Percentiles rank a stretch among this genome's conserved stretches.
phyloP scores from a whole-genome alignment of 2,329 filamentous ascomycete species.

The Ophiostoma novo-ulmi region DNA sequence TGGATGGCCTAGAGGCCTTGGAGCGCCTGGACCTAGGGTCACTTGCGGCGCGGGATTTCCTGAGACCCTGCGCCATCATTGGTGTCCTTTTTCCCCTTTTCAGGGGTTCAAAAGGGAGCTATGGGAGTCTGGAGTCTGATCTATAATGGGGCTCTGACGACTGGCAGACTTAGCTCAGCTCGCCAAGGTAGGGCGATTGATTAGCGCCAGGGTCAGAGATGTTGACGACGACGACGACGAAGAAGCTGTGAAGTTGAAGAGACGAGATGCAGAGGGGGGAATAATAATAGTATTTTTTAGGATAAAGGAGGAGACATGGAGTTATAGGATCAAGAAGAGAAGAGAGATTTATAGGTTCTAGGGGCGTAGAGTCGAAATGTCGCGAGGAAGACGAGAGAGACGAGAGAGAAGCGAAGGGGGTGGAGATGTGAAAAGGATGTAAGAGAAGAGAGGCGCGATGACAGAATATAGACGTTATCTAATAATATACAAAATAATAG shows the following conservation, averaged over 20 bases:
- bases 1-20: background rate
- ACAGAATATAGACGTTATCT: background rate
- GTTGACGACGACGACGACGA: background rate
- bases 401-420: background rate
- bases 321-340: background rate
- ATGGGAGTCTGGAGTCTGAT: background rate
- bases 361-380: background rate
- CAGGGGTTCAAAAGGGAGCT: background rate
- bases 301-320: background rate
- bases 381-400: background rate
- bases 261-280: background rate
- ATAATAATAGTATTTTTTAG: background rate
- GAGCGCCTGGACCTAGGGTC: background rate
- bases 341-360: background rate
- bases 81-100: constrained; percentile 3
- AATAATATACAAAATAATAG: background rate
- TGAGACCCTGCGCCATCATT: constrained; percentile 16
- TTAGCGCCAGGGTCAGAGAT: background rate
- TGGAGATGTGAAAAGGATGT: background rate
- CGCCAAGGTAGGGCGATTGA: background rate
- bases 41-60: constrained; percentile 1
- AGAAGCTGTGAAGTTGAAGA: background rate
- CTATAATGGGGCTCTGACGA: background rate
- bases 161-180: background rate
- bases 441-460: background rate